Evolutionary conservation across 2,329 filamentous ascomycete genomes (phyloP).

Genomic region (Exophiala sp.): DNA sequence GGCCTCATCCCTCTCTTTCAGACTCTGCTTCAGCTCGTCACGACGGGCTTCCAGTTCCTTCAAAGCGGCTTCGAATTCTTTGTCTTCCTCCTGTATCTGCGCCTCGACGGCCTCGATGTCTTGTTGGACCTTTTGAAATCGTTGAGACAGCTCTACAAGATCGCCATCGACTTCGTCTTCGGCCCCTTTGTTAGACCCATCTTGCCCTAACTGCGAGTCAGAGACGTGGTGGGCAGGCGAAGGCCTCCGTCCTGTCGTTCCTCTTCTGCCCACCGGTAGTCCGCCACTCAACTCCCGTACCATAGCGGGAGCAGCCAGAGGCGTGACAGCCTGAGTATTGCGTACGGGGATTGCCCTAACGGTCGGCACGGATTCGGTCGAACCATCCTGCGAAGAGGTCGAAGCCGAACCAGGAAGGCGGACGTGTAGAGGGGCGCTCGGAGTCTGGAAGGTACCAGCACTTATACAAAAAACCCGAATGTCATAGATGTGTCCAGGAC

Average conservation of each 20-base stretch:
- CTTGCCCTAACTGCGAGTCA: conserved; percentile 34
- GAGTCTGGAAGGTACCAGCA: conserved; percentile 84
- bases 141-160: conserved; percentile 71
- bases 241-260: conserved; percentile 65
- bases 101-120: conserved; percentile 75
- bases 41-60: conserved; percentile 69
- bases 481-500: conserved; percentile 84
- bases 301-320: conserved; percentile 57
- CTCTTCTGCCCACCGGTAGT: conserved; percentile 52
- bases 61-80: conserved; percentile 60
- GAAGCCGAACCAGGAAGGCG: conserved; percentile 53
- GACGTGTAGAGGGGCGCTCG: conserved; percentile 77
- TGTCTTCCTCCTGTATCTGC: conserved; percentile 61
- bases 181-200: conserved; percentile 17
- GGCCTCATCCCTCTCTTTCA: conserved; percentile 86
- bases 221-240: conserved; percentile 57
- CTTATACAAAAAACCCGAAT: conserved; percentile 89
- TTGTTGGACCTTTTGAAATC: conserved; percentile 69
- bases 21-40: conserved; percentile 66
- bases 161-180: conserved; percentile 58
- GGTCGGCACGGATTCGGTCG: conserved; percentile 37
- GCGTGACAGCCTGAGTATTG: conserved; percentile 50
- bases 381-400: conserved; percentile 31
- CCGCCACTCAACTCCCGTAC: conserved; percentile 60
- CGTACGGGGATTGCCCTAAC: conserved; percentile 51